A percentile compares a stretch with the other conserved stretches of the same genome.
These are phyloP conservation scores for Vigna nakashimae DNA, from an alignment of 306 rosid genomes.

Conservation along the genomic window DNA sequence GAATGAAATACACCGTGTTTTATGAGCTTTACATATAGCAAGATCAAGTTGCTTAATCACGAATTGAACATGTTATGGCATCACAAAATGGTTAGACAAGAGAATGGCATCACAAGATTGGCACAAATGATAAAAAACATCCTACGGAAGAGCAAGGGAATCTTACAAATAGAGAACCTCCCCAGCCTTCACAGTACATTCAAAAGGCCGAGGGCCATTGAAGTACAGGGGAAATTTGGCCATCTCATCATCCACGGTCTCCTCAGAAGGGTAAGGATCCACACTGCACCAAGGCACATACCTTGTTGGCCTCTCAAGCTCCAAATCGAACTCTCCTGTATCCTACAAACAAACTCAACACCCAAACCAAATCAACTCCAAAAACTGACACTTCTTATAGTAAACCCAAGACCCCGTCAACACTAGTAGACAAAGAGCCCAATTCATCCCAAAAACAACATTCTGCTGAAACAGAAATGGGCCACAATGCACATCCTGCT, in stretches of 20 bases:
- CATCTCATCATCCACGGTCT: slow-evolving; percentile 51
- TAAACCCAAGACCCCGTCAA: background rate
- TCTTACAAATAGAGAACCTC: slow-evolving; percentile 85
- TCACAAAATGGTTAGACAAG: background rate
- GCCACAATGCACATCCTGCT: no score
- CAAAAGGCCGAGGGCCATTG: slow-evolving; percentile 67
- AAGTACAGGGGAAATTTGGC: slow-evolving; percentile 68
- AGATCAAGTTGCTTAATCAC: background rate
- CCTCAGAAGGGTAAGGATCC: slow-evolving; percentile 68
- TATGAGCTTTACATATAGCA: background rate
- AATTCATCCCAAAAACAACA: no score
- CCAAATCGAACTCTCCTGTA: slow-evolving; percentile 64
- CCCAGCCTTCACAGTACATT: slow-evolving; percentile 78
- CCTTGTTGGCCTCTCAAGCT: slow-evolving; percentile 64
- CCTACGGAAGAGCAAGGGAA: slow-evolving; percentile 20
- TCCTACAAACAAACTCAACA: slow-evolving; percentile 49
- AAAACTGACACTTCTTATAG: slow-evolving; percentile 1
- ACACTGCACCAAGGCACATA: slow-evolving; percentile 89
- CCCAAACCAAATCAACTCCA: slow-evolving; percentile 24
- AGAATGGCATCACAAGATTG: no score
- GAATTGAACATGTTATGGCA: background rate
- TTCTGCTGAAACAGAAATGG: no score
- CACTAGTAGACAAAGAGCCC: no score
- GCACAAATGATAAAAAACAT: slow-evolving; percentile 16
- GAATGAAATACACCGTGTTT: background rate